Conservation (phyloP, 2,329 filamentous ascomycete species). For the Cytospora chrysosperma region DNA sequence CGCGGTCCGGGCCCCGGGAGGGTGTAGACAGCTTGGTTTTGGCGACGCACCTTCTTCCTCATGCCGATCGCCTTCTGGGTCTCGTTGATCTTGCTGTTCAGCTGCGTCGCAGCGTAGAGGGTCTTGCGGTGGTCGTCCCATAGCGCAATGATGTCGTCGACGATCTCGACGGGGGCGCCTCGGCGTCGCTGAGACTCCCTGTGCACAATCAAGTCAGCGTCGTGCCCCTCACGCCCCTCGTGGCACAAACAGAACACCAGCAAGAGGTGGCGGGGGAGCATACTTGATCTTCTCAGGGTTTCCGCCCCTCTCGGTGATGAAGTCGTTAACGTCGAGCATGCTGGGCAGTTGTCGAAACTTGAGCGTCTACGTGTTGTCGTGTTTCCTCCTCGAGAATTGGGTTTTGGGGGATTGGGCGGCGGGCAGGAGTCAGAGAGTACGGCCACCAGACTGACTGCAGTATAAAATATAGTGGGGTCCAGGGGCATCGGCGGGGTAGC, state of each 20-base stretch:
- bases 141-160: constrained; percentile 86
- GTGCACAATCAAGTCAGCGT: neutral
- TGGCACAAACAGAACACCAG: neutral
- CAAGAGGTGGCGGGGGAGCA: neutral
- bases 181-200: constrained; percentile 86
- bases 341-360: constrained; percentile 23
- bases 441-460: constrained; percentile 12
- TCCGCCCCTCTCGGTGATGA: constrained; percentile 83
- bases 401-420: neutral
- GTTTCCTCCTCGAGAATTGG: neutral
- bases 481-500: neutral
- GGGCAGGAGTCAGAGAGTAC: neutral
- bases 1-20: neutral
- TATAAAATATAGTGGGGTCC: constrained; percentile 18
- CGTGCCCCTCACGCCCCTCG: neutral
- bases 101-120: constrained; percentile 75
- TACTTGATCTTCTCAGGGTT: constrained; percentile 76
- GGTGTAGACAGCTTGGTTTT: neutral
- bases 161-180: constrained; percentile 74
- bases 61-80: constrained; percentile 85
- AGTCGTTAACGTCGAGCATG: constrained; percentile 77
- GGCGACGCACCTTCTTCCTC: constrained; percentile 73
- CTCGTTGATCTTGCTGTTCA: constrained; percentile 81
- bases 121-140: constrained; percentile 84
- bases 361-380: neutral